Conservation (phyloP, 2,329 filamentous ascomycete genomes). For the Pezicula neosporulosa region DNA sequence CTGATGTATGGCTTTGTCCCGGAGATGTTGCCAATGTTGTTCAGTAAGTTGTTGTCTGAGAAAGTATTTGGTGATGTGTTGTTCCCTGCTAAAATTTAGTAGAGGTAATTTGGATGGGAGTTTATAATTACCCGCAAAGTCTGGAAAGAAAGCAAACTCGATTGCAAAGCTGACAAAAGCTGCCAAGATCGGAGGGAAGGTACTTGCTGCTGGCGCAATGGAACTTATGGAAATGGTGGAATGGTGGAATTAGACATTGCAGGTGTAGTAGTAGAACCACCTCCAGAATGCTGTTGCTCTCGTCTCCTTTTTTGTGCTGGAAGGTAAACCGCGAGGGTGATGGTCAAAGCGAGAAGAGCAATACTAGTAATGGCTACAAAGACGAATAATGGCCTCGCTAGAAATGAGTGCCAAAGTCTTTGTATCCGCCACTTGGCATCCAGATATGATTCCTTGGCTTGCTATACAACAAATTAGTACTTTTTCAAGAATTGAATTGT, state of each 20-base stretch:
- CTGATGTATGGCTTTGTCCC: constrained; percentile 58
- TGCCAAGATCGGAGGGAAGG: constrained; percentile 14
- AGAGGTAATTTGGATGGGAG: not conserved
- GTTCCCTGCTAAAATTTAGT: constrained; percentile 38
- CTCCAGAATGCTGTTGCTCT: not conserved
- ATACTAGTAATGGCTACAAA: not conserved
- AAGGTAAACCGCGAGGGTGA: not conserved
- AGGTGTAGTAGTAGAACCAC: not conserved
- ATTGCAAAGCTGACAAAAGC: constrained; percentile 47
- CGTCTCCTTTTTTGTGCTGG: not conserved
- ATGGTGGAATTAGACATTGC: not conserved
- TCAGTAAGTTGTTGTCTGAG: constrained; percentile 56
- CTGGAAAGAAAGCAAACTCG: constrained; percentile 45
- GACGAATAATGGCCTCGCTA: no score
- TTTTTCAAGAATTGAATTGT: no score
- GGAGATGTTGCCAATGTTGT: constrained; percentile 49
- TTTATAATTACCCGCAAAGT: constrained; percentile 38
- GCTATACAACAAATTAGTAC: no score
- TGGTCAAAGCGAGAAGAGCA: not conserved
- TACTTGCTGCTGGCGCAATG: not conserved
- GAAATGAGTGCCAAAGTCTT: no score
- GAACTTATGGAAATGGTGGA: not conserved
- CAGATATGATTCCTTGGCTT: no score
- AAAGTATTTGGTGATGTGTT: constrained; percentile 52
- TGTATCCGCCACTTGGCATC: no score